Evolutionary conservation across 2,329 filamentous ascomycete genomes (phyloP), one percentile per base, ranked within the genome.

Genomic region (Zelopaecilomyces penicillatus): DNA sequence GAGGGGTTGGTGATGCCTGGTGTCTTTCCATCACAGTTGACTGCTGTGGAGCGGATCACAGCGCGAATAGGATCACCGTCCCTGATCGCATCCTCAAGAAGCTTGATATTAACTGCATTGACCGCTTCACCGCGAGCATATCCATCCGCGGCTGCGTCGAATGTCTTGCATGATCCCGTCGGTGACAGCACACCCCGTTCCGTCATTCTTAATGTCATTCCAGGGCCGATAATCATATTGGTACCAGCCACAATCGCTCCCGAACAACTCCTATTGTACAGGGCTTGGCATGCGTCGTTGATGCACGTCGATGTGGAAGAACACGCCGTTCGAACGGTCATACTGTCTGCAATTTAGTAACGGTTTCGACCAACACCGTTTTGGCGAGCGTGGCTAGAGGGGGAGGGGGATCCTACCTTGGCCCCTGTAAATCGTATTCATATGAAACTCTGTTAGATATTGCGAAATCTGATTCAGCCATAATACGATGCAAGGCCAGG

Each of bases 41-140:
- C 48, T 0, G 56, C 60, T 0, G 65, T 66, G 5, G 52, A 59
- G 0, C 64, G 55, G 26, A 74, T 65, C 2, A 72, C 58, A 0
- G 63, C 62, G 1, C 65, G 55, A 5, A 71, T 56, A 0, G 65
- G 65, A 47, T 76, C 69, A 3, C 67, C 66, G 39, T 74, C 72
- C 3, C 59, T 55, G 4, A 78, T 47, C 0, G 74, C 75, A 37
- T 69, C 64, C 3, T 61, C 57, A 0, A 78, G 54, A 1, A 53
- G 60, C 56, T 78, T 78, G 0, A 79, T 46, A 5, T 69, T 57
- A 5, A 78, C 44, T 5, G 64, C 59, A 3, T 56, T 66, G 10
- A 70, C 53, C 5, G 68, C 75, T 48, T 79, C 75, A 2, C 69
- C 74, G 4, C 73, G 63, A 0, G 62, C 71, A 45, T 75, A 78